phyloP scores from a whole-genome alignment of 129 eudicot species.

The Heracleum sosnowskyi region DNA sequence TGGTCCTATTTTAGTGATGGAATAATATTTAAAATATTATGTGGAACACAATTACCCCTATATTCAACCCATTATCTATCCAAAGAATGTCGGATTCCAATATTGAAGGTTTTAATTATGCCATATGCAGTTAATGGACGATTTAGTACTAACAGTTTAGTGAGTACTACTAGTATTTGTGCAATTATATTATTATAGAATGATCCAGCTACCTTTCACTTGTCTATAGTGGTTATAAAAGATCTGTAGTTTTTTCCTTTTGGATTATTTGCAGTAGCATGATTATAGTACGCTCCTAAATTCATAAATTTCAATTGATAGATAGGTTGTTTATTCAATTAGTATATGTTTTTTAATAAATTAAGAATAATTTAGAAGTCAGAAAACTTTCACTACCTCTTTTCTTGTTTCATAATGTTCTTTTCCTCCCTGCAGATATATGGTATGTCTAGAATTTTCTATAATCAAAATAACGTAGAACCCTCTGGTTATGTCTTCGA shows the following conservation, averaged over 20 bases:
- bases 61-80: neutral
- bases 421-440: too few species aligned
- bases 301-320: too few species aligned
- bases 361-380: too few species aligned
- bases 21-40: too few species aligned
- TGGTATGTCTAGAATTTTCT: slow-evolving; percentile 42
- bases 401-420: too few species aligned
- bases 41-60: neutral
- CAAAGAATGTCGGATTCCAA: neutral
- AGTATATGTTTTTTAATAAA: too few species aligned
- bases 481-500: neutral
- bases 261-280: neutral
- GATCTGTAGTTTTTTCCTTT: neutral
- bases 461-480: neutral
- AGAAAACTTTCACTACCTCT: too few species aligned
- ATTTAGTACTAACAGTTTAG: neutral
- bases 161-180: too few species aligned
- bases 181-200: neutral
- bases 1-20: too few species aligned
- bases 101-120: neutral
- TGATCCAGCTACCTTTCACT: neutral
- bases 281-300: neutral
- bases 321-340: too few species aligned
- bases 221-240: neutral
- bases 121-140: neutral